Percentiles rank a stretch among this genome's conserved stretches.
Evolutionary conservation across 2,329 filamentous ascomycete species (phyloP).

Genomic region (Arthrobotrys sphaeroides): DNA sequence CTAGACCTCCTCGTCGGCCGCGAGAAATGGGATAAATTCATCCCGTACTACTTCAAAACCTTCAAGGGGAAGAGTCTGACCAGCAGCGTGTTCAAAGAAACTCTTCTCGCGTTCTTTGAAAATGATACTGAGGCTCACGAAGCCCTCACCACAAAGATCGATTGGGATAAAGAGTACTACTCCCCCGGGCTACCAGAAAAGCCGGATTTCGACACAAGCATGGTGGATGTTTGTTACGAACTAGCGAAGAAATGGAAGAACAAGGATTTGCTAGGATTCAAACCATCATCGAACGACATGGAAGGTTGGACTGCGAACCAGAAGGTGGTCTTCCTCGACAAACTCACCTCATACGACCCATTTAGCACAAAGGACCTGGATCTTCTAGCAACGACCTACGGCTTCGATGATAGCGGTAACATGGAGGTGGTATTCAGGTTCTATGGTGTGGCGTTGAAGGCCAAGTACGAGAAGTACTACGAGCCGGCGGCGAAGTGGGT

Average conservation of each 20-base stretch:
- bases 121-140: constrained; percentile 70
- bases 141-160: constrained; percentile 73
- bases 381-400: constrained; percentile 78
- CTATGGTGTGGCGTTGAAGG: constrained; percentile 79
- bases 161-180: constrained; percentile 93
- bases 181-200: constrained; percentile 83
- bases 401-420: constrained; percentile 78
- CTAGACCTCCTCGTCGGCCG: constrained; percentile 86
- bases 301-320: constrained; percentile 83
- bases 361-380: constrained; percentile 74
- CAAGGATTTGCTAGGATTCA: constrained; percentile 62
- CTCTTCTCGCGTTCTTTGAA: constrained; percentile 84
- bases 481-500: constrained; percentile 77
- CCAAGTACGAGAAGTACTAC: constrained; percentile 75
- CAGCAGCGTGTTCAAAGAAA: constrained; percentile 92
- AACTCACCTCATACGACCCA: constrained; percentile 73
- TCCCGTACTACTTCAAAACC: constrained; percentile 89
- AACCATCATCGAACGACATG: constrained; percentile 75
- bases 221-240: constrained; percentile 84
- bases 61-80: constrained; percentile 89
- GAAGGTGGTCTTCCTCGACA: constrained; percentile 87
- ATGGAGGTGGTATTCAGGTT: constrained; percentile 86
- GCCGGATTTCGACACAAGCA: constrained; percentile 86
- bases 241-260: constrained; percentile 84
- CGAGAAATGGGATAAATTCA: constrained; percentile 92